Conservation (phyloP, 2,329 filamentous ascomycete species). For the Colletotrichum truncatum region DNA sequence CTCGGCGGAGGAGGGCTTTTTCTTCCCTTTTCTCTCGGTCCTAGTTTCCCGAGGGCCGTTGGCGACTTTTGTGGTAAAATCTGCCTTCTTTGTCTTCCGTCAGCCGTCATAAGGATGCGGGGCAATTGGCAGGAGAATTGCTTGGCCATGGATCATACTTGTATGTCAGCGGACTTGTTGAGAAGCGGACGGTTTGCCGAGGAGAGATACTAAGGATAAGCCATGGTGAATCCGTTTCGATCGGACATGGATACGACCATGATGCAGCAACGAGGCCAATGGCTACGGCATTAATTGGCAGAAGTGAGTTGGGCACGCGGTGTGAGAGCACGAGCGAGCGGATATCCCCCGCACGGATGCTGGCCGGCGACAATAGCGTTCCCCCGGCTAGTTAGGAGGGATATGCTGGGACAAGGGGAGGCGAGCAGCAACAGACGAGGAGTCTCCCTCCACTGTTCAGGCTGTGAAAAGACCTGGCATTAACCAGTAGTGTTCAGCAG, state of each 20-base stretch:
- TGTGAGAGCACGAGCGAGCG: constrained; percentile 16
- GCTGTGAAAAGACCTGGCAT: background rate
- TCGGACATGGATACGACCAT: constrained; percentile 24
- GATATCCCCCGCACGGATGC: constrained; percentile 29
- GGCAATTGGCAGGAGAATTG: background rate
- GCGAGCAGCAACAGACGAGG: constrained; percentile 16
- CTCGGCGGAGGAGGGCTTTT: background rate
- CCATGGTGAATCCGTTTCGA: constrained; percentile 18
- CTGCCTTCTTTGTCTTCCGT: background rate
- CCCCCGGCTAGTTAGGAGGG: constrained; percentile 17
- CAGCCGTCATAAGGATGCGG: background rate
- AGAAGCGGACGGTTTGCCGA: constrained; percentile 6
- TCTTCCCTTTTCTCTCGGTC: constrained; percentile 6
- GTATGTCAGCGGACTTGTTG: constrained; percentile 13
- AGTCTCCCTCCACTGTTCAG: constrained; percentile 4
- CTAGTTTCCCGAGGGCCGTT: constrained; percentile 4
- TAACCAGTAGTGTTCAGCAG: constrained; percentile 10
- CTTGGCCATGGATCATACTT: constrained; percentile 20
- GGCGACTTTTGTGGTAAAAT: background rate
- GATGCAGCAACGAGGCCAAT: constrained; percentile 1
- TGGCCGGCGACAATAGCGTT: constrained; percentile 10
- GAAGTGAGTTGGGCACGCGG: background rate
- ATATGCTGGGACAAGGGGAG: constrained; percentile 9
- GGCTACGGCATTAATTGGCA: background rate
- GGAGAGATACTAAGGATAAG: background rate